Conservation (phyloP, 78 protist genomes). For the Cavenderia fasciculata region DNA sequence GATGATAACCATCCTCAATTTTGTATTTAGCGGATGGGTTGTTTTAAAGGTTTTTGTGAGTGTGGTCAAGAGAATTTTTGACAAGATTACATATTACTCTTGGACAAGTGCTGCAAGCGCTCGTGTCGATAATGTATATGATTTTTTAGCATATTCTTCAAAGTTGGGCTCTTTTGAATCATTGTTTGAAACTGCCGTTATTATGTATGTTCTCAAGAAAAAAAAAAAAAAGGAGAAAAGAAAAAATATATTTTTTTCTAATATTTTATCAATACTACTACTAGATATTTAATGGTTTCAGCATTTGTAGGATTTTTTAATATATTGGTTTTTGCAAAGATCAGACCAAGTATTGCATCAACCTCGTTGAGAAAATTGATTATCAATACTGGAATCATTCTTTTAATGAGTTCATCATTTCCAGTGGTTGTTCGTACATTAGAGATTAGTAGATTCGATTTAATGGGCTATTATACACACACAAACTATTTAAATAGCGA, state of each 20-base stretch:
- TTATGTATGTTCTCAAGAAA: background rate
- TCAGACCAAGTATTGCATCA: slow-evolving; percentile 26
- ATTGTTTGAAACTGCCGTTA: slow-evolving; percentile 51
- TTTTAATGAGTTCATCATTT: slow-evolving; percentile 69
- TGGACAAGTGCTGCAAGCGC: slow-evolving; percentile 5
- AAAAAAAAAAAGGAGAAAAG: background rate
- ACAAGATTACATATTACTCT: background rate
- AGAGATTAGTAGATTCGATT: slow-evolving; percentile 67
- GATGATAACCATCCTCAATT: slow-evolving; percentile 27
- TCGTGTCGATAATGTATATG: slow-evolving; percentile 1
- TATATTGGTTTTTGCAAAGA: background rate
- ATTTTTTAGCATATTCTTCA: slow-evolving; percentile 1
- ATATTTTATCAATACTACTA: background rate
- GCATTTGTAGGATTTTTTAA: slow-evolving; percentile 68
- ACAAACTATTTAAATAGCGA: slow-evolving; percentile 39
- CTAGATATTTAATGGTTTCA: slow-evolving; percentile 46
- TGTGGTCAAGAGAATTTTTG: slow-evolving; percentile 13
- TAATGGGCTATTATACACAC: slow-evolving; percentile 71
- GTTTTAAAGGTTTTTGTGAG: slow-evolving; percentile 32
- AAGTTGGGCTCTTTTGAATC: slow-evolving; percentile 58
- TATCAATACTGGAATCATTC: slow-evolving; percentile 48
- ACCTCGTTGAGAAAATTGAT: slow-evolving; percentile 53
- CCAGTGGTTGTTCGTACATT: slow-evolving; percentile 65
- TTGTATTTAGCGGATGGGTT: slow-evolving; percentile 46
- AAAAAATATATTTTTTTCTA: background rate